phyloP scores from a whole-genome alignment of 1,139 yeast species.

The Geotrichum candidum region DNA sequence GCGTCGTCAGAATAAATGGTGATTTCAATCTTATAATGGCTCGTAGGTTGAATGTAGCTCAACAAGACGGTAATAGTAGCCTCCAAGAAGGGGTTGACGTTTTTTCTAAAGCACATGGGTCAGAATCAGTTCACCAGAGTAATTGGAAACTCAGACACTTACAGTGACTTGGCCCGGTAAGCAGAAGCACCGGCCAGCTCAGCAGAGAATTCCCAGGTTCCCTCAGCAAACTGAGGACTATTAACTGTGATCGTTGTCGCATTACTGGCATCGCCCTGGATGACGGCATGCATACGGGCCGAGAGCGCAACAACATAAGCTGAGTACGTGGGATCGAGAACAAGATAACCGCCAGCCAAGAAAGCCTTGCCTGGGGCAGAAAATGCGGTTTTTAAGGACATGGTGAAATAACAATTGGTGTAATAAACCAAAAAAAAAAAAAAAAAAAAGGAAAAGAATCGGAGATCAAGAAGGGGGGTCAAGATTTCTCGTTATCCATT shows the following conservation, averaged over 20 bases:
- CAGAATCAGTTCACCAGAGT: not conserved
- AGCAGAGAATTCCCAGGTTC: conserved; percentile 56
- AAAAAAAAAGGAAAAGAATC: not conserved
- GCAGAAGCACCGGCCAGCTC: conserved; percentile 29
- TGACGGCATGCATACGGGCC: conserved; percentile 80
- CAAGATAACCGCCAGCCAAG: conserved; percentile 90
- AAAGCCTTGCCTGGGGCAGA: conserved; percentile 96
- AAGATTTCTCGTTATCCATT: not conserved
- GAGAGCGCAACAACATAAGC: conserved; percentile 86
- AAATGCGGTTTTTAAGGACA: conserved; percentile 37
- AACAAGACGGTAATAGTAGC: conserved; percentile 54
- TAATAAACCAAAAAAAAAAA: not conserved
- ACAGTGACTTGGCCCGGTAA: conserved; percentile 14
- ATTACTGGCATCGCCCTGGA: conserved; percentile 25
- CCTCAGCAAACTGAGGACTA: conserved; percentile 78
- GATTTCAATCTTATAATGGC: conserved; percentile 38
- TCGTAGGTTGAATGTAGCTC: conserved; percentile 43
- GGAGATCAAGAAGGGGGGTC: not conserved
- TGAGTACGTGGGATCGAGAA: conserved; percentile 65
- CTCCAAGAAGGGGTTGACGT: conserved; percentile 68
- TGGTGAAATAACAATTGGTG: not conserved
- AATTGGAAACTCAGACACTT: not conserved
- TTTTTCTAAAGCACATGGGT: not conserved
- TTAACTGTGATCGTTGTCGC: conserved; percentile 40
- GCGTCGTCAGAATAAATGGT: conserved; percentile 80